Percentiles rank a stretch among this genome's conserved stretches.
Evolutionary conservation across 768 basidiomycete genomes (phyloP).

Genomic region (Boletus rufocinnamomeus): DNA sequence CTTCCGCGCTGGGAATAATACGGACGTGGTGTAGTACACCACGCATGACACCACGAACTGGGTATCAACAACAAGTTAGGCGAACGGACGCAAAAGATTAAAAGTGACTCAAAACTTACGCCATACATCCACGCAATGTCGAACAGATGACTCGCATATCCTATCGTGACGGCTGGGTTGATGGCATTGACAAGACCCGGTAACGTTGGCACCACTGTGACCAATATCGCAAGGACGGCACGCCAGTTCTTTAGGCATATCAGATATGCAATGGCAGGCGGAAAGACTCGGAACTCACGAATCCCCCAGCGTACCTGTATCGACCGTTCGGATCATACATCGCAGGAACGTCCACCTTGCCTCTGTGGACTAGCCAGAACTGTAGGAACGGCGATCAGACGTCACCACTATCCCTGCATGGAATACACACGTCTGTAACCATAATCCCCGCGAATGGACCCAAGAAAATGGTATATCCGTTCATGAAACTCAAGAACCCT

Average conservation of each 20-base stretch:
- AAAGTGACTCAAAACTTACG: constrained; percentile 43
- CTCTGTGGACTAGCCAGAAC: constrained; percentile 78
- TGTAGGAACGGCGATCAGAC: constrained; percentile 29
- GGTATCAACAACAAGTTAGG: neutral
- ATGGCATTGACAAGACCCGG: constrained; percentile 81
- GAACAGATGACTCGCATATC: constrained; percentile 58
- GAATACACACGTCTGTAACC: constrained; percentile 51
- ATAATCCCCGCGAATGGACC: constrained; percentile 83
- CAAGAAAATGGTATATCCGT: constrained; percentile 82
- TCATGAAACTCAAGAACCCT: constrained; percentile 76
- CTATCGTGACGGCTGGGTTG: constrained; percentile 63
- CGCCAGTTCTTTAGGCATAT: constrained; percentile 68
- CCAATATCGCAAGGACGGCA: constrained; percentile 63
- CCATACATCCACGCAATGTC: constrained; percentile 80
- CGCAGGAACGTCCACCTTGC: constrained; percentile 77
- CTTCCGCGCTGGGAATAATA: constrained; percentile 31
- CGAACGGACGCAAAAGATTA: neutral
- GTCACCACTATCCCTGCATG: neutral
- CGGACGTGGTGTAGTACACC: constrained; percentile 36
- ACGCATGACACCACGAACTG: constrained; percentile 32
- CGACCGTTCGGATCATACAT: constrained; percentile 81
- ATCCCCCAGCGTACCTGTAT: constrained; percentile 75
- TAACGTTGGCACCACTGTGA: constrained; percentile 68
- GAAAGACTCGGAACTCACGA: constrained; percentile 43
- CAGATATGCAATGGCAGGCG: neutral